Percentiles rank a stretch among this genome's conserved stretches.
Conservation (phyloP, 148 eudicot species). For the Simmondsia chinensis region DNA sequence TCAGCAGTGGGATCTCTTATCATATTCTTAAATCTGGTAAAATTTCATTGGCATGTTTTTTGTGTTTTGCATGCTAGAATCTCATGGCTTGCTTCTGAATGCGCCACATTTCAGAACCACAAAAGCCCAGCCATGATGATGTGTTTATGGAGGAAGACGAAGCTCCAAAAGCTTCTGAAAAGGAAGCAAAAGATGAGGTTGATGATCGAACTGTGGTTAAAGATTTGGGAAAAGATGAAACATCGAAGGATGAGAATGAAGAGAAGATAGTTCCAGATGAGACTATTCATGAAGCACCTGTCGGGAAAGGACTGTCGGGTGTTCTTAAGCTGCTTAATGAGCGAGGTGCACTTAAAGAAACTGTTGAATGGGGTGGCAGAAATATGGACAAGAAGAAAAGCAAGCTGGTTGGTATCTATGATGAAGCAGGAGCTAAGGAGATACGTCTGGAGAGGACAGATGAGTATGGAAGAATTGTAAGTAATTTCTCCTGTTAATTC, state of each 20-base stretch:
- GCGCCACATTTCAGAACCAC: conserved; percentile 42
- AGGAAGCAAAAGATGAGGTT: conserved; percentile 33
- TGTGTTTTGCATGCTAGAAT: not conserved
- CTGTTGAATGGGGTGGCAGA: conserved; percentile 94
- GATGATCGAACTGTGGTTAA: conserved; percentile 56
- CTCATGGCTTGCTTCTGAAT: conserved; percentile 1
- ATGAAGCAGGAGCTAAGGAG: conserved; percentile 50
- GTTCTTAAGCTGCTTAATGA: conserved; percentile 70
- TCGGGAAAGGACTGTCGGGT: conserved; percentile 86
- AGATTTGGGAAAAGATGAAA: conserved; percentile 35
- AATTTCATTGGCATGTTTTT: too few species aligned
- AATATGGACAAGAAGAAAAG: conserved; percentile 99
- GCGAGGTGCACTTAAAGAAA: conserved; percentile 82
- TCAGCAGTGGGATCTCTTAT: too few species aligned
- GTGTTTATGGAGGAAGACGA: conserved; percentile 97
- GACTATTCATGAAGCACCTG: conserved; percentile 73
- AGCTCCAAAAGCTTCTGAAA: conserved; percentile 38
- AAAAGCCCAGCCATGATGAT: conserved; percentile 62
- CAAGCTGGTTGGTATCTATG: conserved; percentile 78
- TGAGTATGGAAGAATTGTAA: conserved; percentile 91
- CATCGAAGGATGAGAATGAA: conserved; percentile 26
- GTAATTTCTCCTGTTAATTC: conserved; percentile 32
- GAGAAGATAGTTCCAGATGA: conserved; percentile 55
- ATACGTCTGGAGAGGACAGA: conserved; percentile 85
- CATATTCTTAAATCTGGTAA: too few species aligned